These are phyloP conservation scores for Aspergillus arachidicola DNA, from an alignment of 2,329 filamentous ascomycete genomes.

Conservation along the genomic window DNA sequence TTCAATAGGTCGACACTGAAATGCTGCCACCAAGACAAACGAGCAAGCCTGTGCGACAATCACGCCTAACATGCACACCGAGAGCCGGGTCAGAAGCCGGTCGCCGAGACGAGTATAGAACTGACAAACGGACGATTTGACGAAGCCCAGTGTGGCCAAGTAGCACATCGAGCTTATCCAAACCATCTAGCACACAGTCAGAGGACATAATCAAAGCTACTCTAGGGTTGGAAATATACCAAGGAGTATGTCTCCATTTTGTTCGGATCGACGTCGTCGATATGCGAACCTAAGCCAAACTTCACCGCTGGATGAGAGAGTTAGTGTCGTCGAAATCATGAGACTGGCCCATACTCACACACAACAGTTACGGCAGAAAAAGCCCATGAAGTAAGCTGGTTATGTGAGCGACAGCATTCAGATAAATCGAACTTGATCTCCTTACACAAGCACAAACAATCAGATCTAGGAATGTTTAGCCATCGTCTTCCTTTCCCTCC, in stretches of 20 bases:
- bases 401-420: not conserved
- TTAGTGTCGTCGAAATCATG: not conserved
- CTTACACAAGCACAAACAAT: slow-evolving; percentile 35
- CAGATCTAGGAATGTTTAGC: slow-evolving; percentile 24
- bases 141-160: slow-evolving; percentile 49
- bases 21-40: slow-evolving; percentile 47
- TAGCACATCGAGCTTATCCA: slow-evolving; percentile 55
- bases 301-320: slow-evolving; percentile 15
- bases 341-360: slow-evolving; percentile 26
- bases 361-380: slow-evolving; percentile 39
- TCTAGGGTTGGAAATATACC: not conserved
- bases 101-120: slow-evolving; percentile 51
- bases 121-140: slow-evolving; percentile 52
- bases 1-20: slow-evolving; percentile 48
- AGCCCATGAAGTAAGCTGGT: slow-evolving; percentile 36
- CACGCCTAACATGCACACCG: slow-evolving; percentile 45
- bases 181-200: slow-evolving; percentile 33
- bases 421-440: not conserved
- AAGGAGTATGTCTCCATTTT: slow-evolving; percentile 17
- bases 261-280: slow-evolving; percentile 12
- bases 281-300: slow-evolving; percentile 21
- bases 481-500: not conserved
- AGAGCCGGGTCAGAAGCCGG: slow-evolving; percentile 36
- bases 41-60: slow-evolving; percentile 44
- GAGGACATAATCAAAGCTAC: not conserved